Conservation (phyloP, 331 rosid genomes). For the Malus hybrid region DNA sequence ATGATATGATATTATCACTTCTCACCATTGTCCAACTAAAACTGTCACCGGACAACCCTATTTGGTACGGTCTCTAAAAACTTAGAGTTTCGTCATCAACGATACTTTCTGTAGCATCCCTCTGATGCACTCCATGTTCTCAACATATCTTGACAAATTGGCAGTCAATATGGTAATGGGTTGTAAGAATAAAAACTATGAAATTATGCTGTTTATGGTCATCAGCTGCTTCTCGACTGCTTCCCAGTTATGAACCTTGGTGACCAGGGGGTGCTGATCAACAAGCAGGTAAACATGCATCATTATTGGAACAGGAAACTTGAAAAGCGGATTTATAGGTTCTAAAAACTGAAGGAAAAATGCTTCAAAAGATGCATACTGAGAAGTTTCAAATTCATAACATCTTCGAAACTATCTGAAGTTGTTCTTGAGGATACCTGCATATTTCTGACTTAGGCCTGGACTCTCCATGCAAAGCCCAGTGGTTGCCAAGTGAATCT, state of each 20-base stretch:
- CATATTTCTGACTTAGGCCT: constrained; percentile 89
- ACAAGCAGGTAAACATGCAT: neutral
- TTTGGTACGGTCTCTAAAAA: constrained; percentile 4
- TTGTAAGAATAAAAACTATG: constrained; percentile 17
- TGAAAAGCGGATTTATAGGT: neutral
- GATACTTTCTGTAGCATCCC: neutral
- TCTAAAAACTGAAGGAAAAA: neutral
- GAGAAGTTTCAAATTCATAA: neutral
- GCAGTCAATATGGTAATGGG: neutral
- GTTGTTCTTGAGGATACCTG: constrained; percentile 39
- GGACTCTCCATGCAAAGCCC: constrained; percentile 75
- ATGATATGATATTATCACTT: neutral
- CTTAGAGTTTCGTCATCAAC: constrained; percentile 9
- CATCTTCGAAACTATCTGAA: neutral
- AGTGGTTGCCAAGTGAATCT: constrained; percentile 96
- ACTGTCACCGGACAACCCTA: constrained; percentile 7
- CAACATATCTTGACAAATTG: constrained; percentile 8
- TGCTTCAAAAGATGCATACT: neutral
- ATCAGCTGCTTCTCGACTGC: constrained; percentile 72
- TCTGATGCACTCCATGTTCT: constrained; percentile 10
- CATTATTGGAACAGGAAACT: neutral
- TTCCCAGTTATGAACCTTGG: constrained; percentile 78
- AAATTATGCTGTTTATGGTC: constrained; percentile 27
- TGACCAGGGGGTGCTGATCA: constrained; percentile 62
- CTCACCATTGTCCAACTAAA: constrained; percentile 9